Percentiles rank a stretch among this genome's conserved stretches.
These are phyloP conservation scores for Tardiomyces depauwii DNA, from an alignment of 1,139 yeast species.

Conservation along the genomic window DNA sequence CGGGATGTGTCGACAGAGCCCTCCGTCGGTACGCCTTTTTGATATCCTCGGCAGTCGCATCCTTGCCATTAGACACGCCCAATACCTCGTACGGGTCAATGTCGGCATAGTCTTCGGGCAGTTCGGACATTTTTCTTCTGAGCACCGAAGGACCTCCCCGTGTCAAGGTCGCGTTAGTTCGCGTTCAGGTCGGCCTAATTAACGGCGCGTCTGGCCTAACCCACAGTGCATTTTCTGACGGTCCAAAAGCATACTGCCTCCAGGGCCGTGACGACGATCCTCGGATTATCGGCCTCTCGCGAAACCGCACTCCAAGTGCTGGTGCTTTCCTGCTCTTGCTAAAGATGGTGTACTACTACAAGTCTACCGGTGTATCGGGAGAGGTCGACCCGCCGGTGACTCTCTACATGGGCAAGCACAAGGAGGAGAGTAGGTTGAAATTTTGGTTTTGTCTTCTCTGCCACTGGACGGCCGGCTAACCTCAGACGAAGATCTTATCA, in stretches of 20 bases:
- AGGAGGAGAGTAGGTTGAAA: slow-evolving; percentile 40
- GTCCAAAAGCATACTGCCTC: no score
- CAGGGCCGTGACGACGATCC: no score
- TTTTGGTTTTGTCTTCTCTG: not conserved
- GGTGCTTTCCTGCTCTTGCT: no score
- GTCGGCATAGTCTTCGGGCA: slow-evolving; percentile 10
- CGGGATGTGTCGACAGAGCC: slow-evolving; percentile 71
- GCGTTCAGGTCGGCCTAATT: not conserved
- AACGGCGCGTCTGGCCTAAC: no score
- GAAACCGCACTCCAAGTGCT: not conserved
- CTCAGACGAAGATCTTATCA: slow-evolving; percentile 52
- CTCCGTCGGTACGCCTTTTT: slow-evolving; percentile 62
- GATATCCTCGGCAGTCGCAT: slow-evolving; percentile 37
- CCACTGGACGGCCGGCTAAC: slow-evolving; percentile 1
- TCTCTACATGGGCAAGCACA: slow-evolving; percentile 68
- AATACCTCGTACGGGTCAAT: slow-evolving; percentile 55
- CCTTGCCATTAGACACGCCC: slow-evolving; percentile 24
- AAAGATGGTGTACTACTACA: slow-evolving; percentile 50
- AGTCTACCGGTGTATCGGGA: slow-evolving; percentile 32
- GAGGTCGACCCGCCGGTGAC: slow-evolving; percentile 22
- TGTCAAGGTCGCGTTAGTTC: not conserved
- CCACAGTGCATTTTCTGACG: no score
- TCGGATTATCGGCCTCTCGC: no score
- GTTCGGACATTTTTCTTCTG: not conserved
- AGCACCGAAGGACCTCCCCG: no score